A percentile compares a stretch with the other conserved stretches of the same genome.
These are phyloP conservation scores for Schoenoplectus tabernaemontani DNA, from an alignment of 202 grass and related monocot genomes.

Conservation along the genomic window DNA sequence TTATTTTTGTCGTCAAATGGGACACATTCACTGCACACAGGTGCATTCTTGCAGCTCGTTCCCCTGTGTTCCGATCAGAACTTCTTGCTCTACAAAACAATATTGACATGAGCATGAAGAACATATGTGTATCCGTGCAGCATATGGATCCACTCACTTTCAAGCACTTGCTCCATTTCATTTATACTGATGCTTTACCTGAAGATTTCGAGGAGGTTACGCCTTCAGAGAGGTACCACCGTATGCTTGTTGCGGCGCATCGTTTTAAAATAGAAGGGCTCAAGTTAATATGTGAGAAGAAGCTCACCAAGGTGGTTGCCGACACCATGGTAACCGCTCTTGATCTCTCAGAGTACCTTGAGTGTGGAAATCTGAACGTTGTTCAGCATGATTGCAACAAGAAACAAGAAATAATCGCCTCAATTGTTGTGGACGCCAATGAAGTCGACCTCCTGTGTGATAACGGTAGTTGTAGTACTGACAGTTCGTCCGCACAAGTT, in stretches of 20 bases:
- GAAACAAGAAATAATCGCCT: not conserved
- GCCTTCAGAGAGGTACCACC: not conserved
- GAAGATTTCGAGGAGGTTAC: not conserved
- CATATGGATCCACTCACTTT: constrained; percentile 20
- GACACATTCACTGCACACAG: constrained; percentile 5
- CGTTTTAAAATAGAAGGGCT: constrained; percentile 4
- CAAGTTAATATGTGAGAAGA: constrained; percentile 12
- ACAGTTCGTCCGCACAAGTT: not conserved
- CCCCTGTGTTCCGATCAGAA: constrained; percentile 10
- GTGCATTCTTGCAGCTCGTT: constrained; percentile 9
- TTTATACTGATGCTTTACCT: constrained; percentile 13
- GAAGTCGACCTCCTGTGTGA: not conserved
- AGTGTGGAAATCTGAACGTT: not conserved
- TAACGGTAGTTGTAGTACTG: not conserved
- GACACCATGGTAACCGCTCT: constrained; percentile 4
- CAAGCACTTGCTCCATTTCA: constrained; percentile 14
- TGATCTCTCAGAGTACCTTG: not conserved
- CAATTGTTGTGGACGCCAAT: not conserved
- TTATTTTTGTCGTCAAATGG: not conserved
- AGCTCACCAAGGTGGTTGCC: not conserved
- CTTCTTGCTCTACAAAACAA: not conserved
- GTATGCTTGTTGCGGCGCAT: constrained; percentile 7
- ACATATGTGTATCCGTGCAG: not conserved
- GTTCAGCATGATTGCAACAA: not conserved
- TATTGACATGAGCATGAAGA: not conserved